Percentiles rank a stretch among this genome's conserved stretches.
These are phyloP conservation scores for Buddleja alternifolia DNA, from an alignment of 257 asterid genomes.

Conservation along the genomic window DNA sequence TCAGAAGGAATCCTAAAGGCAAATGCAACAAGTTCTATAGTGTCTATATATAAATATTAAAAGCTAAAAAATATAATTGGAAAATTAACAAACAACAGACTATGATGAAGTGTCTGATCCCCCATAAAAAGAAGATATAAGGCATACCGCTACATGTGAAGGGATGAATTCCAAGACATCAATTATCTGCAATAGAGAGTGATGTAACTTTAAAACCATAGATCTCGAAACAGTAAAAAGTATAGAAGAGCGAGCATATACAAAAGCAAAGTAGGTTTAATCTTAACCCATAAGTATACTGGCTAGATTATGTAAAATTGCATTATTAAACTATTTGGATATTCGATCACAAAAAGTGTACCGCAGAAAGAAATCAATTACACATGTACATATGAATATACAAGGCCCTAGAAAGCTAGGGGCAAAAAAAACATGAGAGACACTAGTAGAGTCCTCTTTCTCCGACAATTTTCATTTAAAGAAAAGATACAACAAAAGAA, in stretches of 20 bases:
- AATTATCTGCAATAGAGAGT: slow-evolving; percentile 70
- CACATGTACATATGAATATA: too few species aligned
- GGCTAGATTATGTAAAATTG: slow-evolving; percentile 12
- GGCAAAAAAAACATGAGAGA: slow-evolving; percentile 2
- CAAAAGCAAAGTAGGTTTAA: slow-evolving; percentile 15
- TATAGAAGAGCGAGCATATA: slow-evolving; percentile 12
- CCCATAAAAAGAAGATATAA: slow-evolving; percentile 28
- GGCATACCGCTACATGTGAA: slow-evolving; percentile 86
- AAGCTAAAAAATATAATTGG: neutral
- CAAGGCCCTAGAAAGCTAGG: too few species aligned
- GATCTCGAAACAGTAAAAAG: slow-evolving; percentile 10
- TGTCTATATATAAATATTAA: neutral
- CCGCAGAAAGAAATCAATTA: too few species aligned
- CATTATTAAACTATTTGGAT: slow-evolving; percentile 10
- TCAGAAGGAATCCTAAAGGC: slow-evolving; percentile 1
- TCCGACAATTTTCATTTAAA: neutral
- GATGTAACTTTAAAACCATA: slow-evolving; percentile 7
- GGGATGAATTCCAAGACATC: slow-evolving; percentile 94
- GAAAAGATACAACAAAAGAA: neutral
- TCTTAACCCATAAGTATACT: slow-evolving; percentile 10
- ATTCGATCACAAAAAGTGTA: too few species aligned
- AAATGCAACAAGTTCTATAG: slow-evolving; percentile 11
- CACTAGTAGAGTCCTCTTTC: neutral
- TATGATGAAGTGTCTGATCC: slow-evolving; percentile 2
- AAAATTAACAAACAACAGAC: neutral